Evolutionary conservation across 163 green algal genomes (phyloP), one percentile per base, ranked within the genome.

Genomic region (Smithsoniella earleae): DNA sequence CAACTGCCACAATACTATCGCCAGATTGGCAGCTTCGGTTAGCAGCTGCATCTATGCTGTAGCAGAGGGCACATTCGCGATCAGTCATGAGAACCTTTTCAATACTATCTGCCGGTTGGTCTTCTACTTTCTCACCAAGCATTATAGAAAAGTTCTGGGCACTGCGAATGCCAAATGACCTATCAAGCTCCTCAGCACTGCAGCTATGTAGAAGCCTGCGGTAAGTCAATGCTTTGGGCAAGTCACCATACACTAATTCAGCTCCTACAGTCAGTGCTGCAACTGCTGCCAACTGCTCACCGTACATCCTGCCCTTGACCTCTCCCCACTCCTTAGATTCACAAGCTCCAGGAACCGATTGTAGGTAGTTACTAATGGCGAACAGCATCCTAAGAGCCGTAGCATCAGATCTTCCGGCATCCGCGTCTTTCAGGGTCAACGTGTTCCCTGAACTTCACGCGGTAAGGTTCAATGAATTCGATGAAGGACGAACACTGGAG

Each of bases 141-240:
- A 69, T 16, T 8, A 6, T 2, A n/a, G 58, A 5, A 13, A 43
- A 69, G 25, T 69, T 69, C 20, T 69, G 58, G 25, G 58, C 58
- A 38, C 58, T 69, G 10, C 58, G 31, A 31, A 45, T 30, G 6
- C 58, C 58, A 34, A 69, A 69, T 5, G n/a, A 38, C 25, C 58
- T 37, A 34, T 69, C 58, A 30, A 69, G 25, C 18, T 69, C 58
- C 43, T 43, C 16, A 10, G 3, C 31, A 40, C 34, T 43, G 25
- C 58, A 69, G 30, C 18, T 18, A 13, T 69, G 58, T 6, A 69
- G 18, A 20, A 69, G 25, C 8, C 58, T 30, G 8, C 34, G 20
- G 25, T 45, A 69, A 25, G 58, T 69, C n/a, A 69, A 30, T n/a
- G 20, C 18, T 69, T 69, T 69, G 8, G 58, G 58, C 58, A 69